phyloP scores from a whole-genome alignment of 208 protist genomes.

The Acanthamoeba sp. region DNA sequence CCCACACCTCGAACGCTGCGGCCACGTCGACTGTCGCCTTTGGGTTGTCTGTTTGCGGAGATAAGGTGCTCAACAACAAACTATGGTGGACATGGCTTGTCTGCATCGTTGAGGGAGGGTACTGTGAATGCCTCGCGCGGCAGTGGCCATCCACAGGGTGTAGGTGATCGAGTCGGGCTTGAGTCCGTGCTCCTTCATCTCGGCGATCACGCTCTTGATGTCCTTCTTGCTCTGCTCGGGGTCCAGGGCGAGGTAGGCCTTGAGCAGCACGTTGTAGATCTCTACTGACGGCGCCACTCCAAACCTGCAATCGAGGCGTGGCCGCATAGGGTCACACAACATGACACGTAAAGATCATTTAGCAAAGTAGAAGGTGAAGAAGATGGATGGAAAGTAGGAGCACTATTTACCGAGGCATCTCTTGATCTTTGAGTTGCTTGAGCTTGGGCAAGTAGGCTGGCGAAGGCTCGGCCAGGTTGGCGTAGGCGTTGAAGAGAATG shows the following conservation, averaged over 20 bases:
- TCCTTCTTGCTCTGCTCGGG: constrained; percentile 25
- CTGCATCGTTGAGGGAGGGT: neutral
- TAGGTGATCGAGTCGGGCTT: constrained; percentile 37
- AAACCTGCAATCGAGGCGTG: neutral
- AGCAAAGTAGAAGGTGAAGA: neutral
- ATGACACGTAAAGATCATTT: neutral
- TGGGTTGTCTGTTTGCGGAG: neutral
- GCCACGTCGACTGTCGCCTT: constrained; percentile 24
- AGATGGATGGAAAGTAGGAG: too few relatives aligned
- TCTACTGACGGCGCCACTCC: constrained; percentile 28
- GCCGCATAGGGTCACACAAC: too few relatives aligned
- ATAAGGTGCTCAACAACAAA: neutral
- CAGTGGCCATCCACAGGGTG: constrained; percentile 60
- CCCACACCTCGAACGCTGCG: constrained; percentile 58
- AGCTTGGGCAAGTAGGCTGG: neutral
- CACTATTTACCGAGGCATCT: constrained; percentile 22
- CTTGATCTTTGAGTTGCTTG: constrained; percentile 53
- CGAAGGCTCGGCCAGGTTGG: constrained; percentile 22
- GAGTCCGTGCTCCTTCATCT: constrained; percentile 31
- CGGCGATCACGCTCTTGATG: neutral
- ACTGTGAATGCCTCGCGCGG: neutral
- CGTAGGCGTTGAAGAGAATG: constrained; percentile 66
- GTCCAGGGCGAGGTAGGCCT: constrained; percentile 68
- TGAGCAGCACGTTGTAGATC: constrained; percentile 67
- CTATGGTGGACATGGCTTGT: neutral